phyloP scores from a whole-genome alignment of 2,329 filamentous ascomycete species.

The Chaetomiaceae sp. region DNA sequence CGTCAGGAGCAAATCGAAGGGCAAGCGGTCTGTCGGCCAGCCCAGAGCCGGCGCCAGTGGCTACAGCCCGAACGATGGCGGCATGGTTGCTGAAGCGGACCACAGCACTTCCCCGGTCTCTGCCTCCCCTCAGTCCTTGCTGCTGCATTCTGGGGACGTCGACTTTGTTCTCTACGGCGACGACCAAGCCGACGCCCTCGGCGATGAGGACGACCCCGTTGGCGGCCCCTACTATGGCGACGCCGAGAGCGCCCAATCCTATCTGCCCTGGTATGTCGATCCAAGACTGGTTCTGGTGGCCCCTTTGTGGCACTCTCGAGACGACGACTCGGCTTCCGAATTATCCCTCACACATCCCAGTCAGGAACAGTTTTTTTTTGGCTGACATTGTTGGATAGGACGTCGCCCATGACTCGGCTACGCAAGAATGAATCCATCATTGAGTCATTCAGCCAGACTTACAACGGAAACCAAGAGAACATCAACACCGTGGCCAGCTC shows the following conservation, averaged over 20 bases:
- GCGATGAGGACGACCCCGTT: constrained; percentile 19
- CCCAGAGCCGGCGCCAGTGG: constrained; percentile 18
- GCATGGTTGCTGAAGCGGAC: not conserved
- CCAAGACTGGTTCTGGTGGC: too few relatives aligned
- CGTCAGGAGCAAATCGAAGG: constrained; percentile 68
- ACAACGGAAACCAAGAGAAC: constrained; percentile 18
- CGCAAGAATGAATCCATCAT: constrained; percentile 27
- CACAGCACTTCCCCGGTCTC: not conserved
- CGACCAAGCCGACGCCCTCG: constrained; percentile 16
- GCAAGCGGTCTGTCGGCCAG: constrained; percentile 39
- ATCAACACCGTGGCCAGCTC: not conserved
- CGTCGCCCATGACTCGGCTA: constrained; percentile 27
- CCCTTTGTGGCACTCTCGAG: too few relatives aligned
- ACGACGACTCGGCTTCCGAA: too few relatives aligned
- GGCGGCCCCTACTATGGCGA: constrained; percentile 11
- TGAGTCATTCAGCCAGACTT: constrained; percentile 26
- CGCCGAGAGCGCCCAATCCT: constrained; percentile 13
- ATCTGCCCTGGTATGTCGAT: constrained; percentile 28
- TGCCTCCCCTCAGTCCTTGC: constrained; percentile 1
- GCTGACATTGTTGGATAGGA: too few relatives aligned
- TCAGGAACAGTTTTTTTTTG: too few relatives aligned
- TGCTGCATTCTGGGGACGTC: not conserved
- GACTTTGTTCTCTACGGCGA: constrained; percentile 28
- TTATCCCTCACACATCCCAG: too few relatives aligned
- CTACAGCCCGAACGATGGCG: constrained; percentile 8